Percentiles rank a stretch among this genome's conserved stretches.
phyloP scores from a whole-genome alignment of 2,329 filamentous ascomycete species.

The Colletotrichum sp. region DNA sequence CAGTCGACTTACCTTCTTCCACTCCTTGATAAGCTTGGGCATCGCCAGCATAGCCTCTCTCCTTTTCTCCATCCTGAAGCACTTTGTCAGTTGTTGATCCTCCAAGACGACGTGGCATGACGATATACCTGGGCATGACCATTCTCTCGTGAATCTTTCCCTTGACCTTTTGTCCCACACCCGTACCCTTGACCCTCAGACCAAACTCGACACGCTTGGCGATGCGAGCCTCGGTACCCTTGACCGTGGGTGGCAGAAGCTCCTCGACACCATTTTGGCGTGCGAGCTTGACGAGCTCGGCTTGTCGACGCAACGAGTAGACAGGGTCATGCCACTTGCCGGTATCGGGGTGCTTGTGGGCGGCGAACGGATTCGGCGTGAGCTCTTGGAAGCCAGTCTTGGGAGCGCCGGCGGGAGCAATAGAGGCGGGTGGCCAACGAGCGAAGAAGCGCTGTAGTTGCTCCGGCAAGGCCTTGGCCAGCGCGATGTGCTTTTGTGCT shows the following conservation, averaged over 20 bases:
- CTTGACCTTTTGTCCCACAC: constrained; percentile 92
- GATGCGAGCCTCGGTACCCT: constrained; percentile 75
- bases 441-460: constrained; percentile 87
- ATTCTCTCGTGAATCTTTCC: constrained; percentile 92
- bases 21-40: constrained; percentile 88
- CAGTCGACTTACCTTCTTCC: constrained; percentile 79
- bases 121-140: constrained; percentile 71
- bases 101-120: background rate
- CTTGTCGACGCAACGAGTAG: constrained; percentile 86
- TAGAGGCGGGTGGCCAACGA: constrained; percentile 78
- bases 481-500: constrained; percentile 47
- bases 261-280: constrained; percentile 79
- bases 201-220: constrained; percentile 78
- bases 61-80: constrained; percentile 78
- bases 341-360: constrained; percentile 78
- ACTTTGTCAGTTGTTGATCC: constrained; percentile 32
- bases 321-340: constrained; percentile 84
- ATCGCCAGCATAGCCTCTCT: constrained; percentile 93
- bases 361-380: constrained; percentile 80
- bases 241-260: constrained; percentile 76
- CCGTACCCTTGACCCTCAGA: constrained; percentile 87
- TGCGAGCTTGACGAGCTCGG: constrained; percentile 88
- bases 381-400: constrained; percentile 59
- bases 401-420: constrained; percentile 53
- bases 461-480: constrained; percentile 76